Conservation (phyloP, 768 basidiomycete genomes). For the Russula ochroleuca region DNA sequence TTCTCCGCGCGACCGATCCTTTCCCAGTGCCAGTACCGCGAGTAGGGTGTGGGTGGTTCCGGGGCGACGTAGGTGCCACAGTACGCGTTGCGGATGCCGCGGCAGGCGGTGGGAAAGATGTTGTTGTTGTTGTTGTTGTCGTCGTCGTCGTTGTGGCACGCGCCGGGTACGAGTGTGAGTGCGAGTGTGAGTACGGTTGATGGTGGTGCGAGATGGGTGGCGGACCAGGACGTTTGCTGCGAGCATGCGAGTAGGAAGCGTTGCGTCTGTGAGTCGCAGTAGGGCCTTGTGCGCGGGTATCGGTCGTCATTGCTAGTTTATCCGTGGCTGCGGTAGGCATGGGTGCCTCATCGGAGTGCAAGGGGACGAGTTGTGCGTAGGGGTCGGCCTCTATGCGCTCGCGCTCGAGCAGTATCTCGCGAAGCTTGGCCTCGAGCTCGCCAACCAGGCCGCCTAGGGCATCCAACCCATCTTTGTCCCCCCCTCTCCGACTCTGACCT, state of each 20-base stretch:
- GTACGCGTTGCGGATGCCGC: slow-evolving; percentile 6
- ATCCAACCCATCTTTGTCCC: slow-evolving; percentile 1
- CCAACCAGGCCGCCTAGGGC: slow-evolving; percentile 42
- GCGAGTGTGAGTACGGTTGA: not conserved
- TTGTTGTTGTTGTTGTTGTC: not conserved
- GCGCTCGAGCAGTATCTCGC: slow-evolving; percentile 56
- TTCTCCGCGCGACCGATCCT: slow-evolving; percentile 21
- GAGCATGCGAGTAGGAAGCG: slow-evolving; percentile 3
- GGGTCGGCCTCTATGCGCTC: slow-evolving; percentile 41
- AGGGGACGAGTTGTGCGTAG: slow-evolving; percentile 30
- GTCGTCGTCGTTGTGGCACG: not conserved
- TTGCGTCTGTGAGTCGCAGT: slow-evolving; percentile 5
- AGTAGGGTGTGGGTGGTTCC: not conserved
- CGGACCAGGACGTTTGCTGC: slow-evolving; percentile 20
- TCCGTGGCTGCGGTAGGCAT: not conserved
- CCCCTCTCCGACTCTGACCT: not conserved
- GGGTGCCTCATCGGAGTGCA: not conserved
- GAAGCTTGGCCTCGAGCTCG: slow-evolving; percentile 65
- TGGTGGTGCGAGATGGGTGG: slow-evolving; percentile 2
- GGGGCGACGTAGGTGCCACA: not conserved
- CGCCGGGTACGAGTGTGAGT: slow-evolving; percentile 10
- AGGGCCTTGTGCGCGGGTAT: not conserved
- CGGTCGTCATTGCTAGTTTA: not conserved
- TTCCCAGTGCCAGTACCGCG: slow-evolving; percentile 26
- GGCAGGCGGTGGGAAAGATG: not conserved